phyloP scores from a whole-genome alignment of 2,329 filamentous ascomycete species.

The Ophiostoma sp. region DNA sequence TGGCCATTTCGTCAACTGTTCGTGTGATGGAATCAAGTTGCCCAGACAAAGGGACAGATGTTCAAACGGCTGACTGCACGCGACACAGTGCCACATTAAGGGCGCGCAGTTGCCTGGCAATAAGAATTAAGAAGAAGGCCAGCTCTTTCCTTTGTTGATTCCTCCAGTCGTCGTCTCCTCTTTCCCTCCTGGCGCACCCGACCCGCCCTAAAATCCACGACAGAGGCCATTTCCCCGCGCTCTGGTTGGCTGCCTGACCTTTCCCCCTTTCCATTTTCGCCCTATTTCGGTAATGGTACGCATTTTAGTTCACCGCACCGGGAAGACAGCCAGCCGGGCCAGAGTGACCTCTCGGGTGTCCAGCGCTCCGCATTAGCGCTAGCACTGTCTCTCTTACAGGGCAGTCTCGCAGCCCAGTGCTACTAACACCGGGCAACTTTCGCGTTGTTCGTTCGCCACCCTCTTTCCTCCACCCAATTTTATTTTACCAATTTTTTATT shows the following conservation, averaged over 20 bases:
- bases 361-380: neutral
- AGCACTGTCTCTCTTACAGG: neutral
- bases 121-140: neutral
- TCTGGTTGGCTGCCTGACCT: slow-evolving; percentile 20
- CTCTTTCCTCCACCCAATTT: neutral
- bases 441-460: neutral
- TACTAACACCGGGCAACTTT: neutral
- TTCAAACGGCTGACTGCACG: neutral
- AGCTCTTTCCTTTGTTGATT: neutral
- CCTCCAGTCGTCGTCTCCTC: neutral
- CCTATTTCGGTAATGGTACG: slow-evolving; percentile 12
- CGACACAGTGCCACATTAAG: slow-evolving; percentile 4
- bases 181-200: neutral
- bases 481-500: slow-evolving; percentile 1
- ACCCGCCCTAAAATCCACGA: neutral
- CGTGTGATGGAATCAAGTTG: neutral
- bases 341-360: neutral
- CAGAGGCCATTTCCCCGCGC: slow-evolving; percentile 1
- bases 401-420: neutral
- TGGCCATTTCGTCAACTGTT: neutral
- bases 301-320: neutral
- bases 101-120: neutral
- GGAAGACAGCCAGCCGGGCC: neutral
- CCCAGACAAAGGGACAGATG: neutral
- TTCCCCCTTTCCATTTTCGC: neutral